Evolutionary conservation across 2,329 filamentous ascomycete species (phyloP).

Genomic region (Hymenoscyphus albidus): DNA sequence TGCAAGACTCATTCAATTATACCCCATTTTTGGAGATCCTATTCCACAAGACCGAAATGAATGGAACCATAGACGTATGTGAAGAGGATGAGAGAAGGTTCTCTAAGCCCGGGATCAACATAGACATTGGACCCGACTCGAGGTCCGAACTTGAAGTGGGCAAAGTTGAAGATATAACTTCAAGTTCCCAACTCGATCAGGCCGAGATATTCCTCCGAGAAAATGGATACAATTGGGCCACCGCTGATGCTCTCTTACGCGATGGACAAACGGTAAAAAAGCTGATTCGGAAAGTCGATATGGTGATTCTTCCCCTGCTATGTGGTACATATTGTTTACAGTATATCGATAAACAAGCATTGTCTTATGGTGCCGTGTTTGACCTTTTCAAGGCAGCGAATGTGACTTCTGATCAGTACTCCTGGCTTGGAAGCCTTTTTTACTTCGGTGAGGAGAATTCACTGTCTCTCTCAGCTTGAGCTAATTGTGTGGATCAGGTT

Average conservation of each 20-base stretch:
- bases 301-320: conserved; percentile 48
- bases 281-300: conserved; percentile 46
- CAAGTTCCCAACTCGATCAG: conserved; percentile 42
- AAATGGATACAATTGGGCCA: conserved; percentile 42
- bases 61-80: background rate
- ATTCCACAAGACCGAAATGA: background rate
- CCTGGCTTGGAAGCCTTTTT: conserved; percentile 45
- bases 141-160: background rate
- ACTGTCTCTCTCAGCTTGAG: background rate
- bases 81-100: background rate
- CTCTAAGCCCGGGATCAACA: background rate
- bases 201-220: conserved; percentile 47
- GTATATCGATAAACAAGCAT: conserved; percentile 49
- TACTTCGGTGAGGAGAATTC: conserved; percentile 37
- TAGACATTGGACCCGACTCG: background rate
- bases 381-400: conserved; percentile 42
- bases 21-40: background rate
- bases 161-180: background rate
- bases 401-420: conserved; percentile 41
- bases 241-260: conserved; percentile 43
- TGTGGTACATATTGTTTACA: conserved; percentile 49
- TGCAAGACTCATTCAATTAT: background rate
- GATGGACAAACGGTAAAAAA: conserved; percentile 37
- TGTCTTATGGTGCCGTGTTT: conserved; percentile 42
- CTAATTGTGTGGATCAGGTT: background rate